Base-by-base conservation (phyloP, 2,329 filamentous ascomycete genomes). In the Sporothrix schenckii region DNA sequence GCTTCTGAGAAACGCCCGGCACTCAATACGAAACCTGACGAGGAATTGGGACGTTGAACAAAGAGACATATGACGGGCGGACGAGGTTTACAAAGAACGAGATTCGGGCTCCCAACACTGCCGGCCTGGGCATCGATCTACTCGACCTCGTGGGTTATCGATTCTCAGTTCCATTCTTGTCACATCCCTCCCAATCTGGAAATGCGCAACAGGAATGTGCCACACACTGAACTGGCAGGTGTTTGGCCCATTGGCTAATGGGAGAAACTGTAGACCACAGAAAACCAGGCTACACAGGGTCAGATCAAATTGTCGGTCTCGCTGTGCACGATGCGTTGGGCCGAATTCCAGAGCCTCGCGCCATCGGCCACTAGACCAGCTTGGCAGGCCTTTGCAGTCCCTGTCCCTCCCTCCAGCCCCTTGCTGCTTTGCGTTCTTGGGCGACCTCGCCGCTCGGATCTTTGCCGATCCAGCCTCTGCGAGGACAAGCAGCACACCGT, bases 331-430 rank as follows among this genome's bases (percentile, higher is more conserved):
- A 65, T 34, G 60, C 14, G 21, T 13, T 11, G 10, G 50, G 34
- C 54, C 21, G 49, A 56, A 70, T 71, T 69, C 70, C 67, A 71
- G 70, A 69, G 67, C 61, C 70, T 69, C 47, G 61, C 52, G 44
- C 53, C 58, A 21, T 47, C 39, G 21, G n/a, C 66, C 49, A 27
- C 56, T 30, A 52, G 14, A 27, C 49, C 21, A 30, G 4, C 41
- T 53, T 6, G 30, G 47, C 11, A 21, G 50, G 21, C 47, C 50
- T 54, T 24, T 7, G 21, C 27, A 14, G 56, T n/a, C 30, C 52
- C 47, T 61, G 24, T 39, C 6, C 27, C 24, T 58, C 68, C n/a
- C 34, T 44, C 56, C 69, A 71, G 58, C 69, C 69, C 66, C 58
- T 71, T 54, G 49, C 49, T 65, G 66, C 54, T 61, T 63, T 69